Base-by-base conservation (phyloP, 306 rosid species). In the Cajanus cajan region DNA sequence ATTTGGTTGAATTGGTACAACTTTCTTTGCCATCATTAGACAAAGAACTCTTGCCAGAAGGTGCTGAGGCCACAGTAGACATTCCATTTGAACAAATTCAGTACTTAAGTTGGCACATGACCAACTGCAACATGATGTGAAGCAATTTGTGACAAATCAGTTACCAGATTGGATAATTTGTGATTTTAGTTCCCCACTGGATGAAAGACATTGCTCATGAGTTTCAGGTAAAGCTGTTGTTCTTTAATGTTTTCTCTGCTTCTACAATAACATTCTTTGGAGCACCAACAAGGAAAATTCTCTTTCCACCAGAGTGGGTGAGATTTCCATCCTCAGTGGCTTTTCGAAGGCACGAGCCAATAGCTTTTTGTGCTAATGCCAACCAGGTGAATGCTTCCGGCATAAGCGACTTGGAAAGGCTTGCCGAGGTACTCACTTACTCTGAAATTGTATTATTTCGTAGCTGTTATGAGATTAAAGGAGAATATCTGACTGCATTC, bases 41-140 rank as follows among this genome's bases (percentile, higher is more conserved):
- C 68, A 33, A 40, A 48, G 52, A 52, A 6, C 55, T 15, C 14
- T 41, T 84, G 8, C 80, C 85, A 9, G 33, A 65, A 34, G 79
- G 77, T 6, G 84, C 87, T 19, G 85, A 84, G 52, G 87, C 87
- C 11, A 37, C 77, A 0, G 9, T 65, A 16, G 82, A 76, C 31
- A 28, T 80, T 43, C 76, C 87, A 45, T 28, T 71, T 16, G 77
- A 70, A 4, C 65, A 71, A 40, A 36, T 63, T 7, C 68, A 50
- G 9, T 39, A 80, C 43, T 33, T 76, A 9, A 63, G 12, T 0
- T 21, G 19, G 82, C 77, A 16, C 62, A 57, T 24, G 85, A 85
- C 31, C 40, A 48, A 4, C 31, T 82, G 21, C 71, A 68, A 36
- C 0, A 61, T 7, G 71, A 31, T 4, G 44, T 73, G 24, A 72